Evolutionary conservation across 2,329 filamentous ascomycete genomes (phyloP).

Genomic region (Colletotrichum camelliae): DNA sequence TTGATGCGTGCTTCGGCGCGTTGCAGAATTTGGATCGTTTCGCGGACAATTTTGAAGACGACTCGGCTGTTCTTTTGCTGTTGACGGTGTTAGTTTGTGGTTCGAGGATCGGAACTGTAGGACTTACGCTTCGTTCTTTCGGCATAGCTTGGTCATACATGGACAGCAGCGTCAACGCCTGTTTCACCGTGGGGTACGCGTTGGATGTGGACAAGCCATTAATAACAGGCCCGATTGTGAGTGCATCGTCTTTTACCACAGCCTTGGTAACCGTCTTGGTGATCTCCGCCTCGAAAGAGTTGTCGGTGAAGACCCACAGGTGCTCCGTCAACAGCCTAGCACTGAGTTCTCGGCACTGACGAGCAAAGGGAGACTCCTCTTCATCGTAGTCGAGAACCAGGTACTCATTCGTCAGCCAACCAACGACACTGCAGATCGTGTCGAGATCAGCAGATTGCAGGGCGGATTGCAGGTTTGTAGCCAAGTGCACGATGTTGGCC

Average conservation of each 20-base stretch:
- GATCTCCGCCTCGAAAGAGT: constrained; percentile 60
- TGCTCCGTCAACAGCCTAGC: constrained; percentile 61
- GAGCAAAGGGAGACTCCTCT: constrained; percentile 55
- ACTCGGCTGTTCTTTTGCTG: constrained; percentile 60
- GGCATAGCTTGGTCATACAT: constrained; percentile 71
- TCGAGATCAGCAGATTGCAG: constrained; percentile 53
- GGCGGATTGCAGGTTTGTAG: constrained; percentile 52
- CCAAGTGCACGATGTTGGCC: constrained; percentile 59
- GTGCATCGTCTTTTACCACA: constrained; percentile 47
- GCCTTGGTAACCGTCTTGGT: constrained; percentile 59
- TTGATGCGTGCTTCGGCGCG: constrained; percentile 76
- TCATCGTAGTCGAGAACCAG: constrained; percentile 61
- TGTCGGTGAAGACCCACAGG: constrained; percentile 62
- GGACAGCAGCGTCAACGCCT: constrained; percentile 61
- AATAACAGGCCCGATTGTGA: constrained; percentile 56
- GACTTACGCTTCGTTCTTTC: constrained; percentile 65
- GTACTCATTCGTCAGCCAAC: constrained; percentile 65
- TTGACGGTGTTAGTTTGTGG: not conserved
- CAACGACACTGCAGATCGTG: constrained; percentile 59
- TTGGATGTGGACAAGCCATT: constrained; percentile 59
- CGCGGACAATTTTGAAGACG: constrained; percentile 78
- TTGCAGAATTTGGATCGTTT: constrained; percentile 84
- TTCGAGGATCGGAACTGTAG: fast-evolving
- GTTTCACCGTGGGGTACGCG: constrained; percentile 62
- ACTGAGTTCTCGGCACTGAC: constrained; percentile 61